A percentile compares a stretch with the other conserved stretches of the same genome.
Conservation (phyloP, 2,329 filamentous ascomycete species). For the Xylaria sp. region DNA sequence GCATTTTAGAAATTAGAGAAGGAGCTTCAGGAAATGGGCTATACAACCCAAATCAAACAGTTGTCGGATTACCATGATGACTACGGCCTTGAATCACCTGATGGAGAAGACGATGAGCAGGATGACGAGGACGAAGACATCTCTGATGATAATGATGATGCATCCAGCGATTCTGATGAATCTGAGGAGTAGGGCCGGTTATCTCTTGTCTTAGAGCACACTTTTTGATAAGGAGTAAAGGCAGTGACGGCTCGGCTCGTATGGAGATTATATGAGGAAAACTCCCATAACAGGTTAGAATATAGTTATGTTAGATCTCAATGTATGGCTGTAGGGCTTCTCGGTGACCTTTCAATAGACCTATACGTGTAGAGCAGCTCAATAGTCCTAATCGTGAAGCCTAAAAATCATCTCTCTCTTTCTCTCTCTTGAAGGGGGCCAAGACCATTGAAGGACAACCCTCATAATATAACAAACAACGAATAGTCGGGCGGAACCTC, state of each 20-base stretch:
- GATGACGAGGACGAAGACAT: conserved; percentile 41
- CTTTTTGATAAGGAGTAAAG: neutral
- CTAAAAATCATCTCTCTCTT: neutral
- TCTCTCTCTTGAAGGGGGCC: neutral
- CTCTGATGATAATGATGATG: conserved; percentile 39
- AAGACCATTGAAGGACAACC: neutral
- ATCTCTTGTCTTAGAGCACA: neutral
- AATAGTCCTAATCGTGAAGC: no score
- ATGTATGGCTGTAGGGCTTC: conserved; percentile 1
- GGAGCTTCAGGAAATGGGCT: conserved; percentile 79
- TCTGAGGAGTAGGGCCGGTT: conserved; percentile 10
- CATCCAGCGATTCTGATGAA: conserved; percentile 31
- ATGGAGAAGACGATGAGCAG: conserved; percentile 61
- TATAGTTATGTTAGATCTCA: conserved; percentile 10
- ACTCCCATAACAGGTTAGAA: no score
- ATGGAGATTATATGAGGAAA: neutral
- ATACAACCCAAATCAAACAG: conserved; percentile 78
- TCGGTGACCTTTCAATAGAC: neutral
- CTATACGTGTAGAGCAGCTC: neutral
- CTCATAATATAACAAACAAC: no score
- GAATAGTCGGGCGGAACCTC: no score
- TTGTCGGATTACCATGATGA: conserved; percentile 88
- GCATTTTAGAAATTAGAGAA: conserved; percentile 74
- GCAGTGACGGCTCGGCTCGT: neutral
- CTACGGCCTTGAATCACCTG: conserved; percentile 79